phyloP scores from a whole-genome alignment of 116 monocot genomes.

The Trichopus zeylanicus region DNA sequence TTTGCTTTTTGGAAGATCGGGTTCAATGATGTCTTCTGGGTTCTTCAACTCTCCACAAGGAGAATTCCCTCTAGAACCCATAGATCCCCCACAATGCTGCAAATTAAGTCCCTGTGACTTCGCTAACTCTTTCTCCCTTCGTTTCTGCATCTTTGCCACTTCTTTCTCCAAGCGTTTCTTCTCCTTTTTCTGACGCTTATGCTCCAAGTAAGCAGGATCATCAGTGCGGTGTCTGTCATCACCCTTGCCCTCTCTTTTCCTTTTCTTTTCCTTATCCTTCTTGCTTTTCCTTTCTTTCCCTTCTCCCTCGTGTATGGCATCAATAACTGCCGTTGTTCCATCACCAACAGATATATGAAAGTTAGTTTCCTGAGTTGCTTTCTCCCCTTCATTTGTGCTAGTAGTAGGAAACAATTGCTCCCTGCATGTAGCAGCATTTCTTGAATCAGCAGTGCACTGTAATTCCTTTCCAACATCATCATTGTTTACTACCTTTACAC shows the following conservation, averaged over 20 bases:
- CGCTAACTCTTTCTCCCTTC: conserved; percentile 6
- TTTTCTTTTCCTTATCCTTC: conserved; percentile 51
- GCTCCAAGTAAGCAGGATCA: conserved; percentile 74
- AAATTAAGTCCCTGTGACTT: not conserved
- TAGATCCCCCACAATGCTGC: conserved; percentile 3
- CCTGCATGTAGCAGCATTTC: conserved; percentile 6
- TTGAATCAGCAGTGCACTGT: conserved; percentile 81
- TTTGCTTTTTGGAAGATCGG: not conserved
- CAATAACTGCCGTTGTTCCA: not conserved
- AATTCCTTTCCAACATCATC: conserved; percentile 48
- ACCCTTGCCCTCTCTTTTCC: conserved; percentile 31
- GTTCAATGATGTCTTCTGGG: conserved; percentile 4
- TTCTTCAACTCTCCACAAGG: conserved; percentile 1
- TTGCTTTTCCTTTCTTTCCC: conserved; percentile 37
- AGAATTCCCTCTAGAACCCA: conserved; percentile 2
- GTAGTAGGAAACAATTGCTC: conserved; percentile 19
- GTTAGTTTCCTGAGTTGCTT: not conserved
- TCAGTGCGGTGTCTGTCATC: conserved; percentile 21
- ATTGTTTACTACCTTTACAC: conserved; percentile 36
- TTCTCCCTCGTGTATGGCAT: conserved; percentile 20
- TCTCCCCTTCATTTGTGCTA: conserved; percentile 13
- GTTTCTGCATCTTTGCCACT: conserved; percentile 27
- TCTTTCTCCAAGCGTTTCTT: conserved; percentile 68
- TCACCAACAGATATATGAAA: conserved; percentile 10
- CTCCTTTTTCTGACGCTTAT: conserved; percentile 80